Percentiles rank a stretch among this genome's conserved stretches.
Conservation (phyloP, 805 yeast genomes). For the Yamadazyma paraphyllophila region DNA sequence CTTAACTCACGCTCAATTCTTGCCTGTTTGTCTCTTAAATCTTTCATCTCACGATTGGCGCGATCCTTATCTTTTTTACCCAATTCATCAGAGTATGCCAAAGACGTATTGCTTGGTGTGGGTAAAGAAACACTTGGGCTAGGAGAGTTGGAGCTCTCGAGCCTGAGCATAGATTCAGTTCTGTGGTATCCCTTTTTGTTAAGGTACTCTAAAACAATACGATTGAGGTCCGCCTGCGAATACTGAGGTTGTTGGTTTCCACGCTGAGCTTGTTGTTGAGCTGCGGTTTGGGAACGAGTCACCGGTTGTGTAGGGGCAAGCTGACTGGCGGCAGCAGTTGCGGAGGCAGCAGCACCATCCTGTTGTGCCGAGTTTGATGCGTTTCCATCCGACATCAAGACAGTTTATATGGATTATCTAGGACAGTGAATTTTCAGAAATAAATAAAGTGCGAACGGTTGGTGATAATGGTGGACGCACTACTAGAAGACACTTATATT, state of each 20-base stretch:
- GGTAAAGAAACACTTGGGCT: constrained; percentile 50
- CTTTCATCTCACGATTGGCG: constrained; percentile 31
- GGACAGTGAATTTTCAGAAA: not conserved
- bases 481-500: not conserved
- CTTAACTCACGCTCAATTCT: constrained; percentile 37
- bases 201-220: constrained; percentile 88
- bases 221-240: constrained; percentile 84
- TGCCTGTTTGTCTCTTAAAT: constrained; percentile 32
- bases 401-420: not conserved
- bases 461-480: constrained; percentile 5
- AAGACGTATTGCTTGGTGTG: constrained; percentile 41
- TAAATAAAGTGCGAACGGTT: constrained; percentile 3
- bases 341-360: constrained; percentile 1
- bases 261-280: constrained; percentile 9
- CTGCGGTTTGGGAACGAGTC: constrained; percentile 15
- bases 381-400: constrained; percentile 6
- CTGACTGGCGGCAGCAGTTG: not conserved
- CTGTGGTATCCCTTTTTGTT: constrained; percentile 91
- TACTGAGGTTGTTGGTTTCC: constrained; percentile 42
- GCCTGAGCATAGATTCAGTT: constrained; percentile 90
- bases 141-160: constrained; percentile 70
- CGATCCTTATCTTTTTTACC: constrained; percentile 27
- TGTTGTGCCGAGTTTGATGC: constrained; percentile 2
- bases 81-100: constrained; percentile 36
- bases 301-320: constrained; percentile 9